phyloP scores from a whole-genome alignment of 805 yeast genomes.

The Wickerhamomyces strasburgensis region DNA sequence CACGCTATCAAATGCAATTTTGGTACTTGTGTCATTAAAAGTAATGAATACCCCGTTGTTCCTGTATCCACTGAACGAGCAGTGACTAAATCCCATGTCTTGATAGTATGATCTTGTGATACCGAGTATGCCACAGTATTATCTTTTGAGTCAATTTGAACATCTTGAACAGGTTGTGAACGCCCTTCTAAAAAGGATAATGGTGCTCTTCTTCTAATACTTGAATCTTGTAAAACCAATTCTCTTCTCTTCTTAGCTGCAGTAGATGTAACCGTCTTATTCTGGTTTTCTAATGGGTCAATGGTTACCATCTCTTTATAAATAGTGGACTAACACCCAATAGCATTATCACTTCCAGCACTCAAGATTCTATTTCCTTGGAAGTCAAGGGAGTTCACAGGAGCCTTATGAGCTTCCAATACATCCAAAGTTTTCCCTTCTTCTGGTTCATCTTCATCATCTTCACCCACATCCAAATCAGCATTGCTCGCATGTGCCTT shows the following conservation, averaged over 20 bases:
- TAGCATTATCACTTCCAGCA: conserved; percentile 73
- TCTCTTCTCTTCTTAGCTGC: conserved; percentile 87
- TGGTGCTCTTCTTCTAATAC: conserved; percentile 78
- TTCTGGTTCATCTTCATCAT: conserved; percentile 45
- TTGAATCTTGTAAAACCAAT: conserved; percentile 69
- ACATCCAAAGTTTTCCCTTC: conserved; percentile 78
- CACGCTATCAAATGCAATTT: conserved; percentile 69
- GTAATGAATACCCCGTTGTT: conserved; percentile 77
- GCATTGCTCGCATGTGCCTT: conserved; percentile 45
- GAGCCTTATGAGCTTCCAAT: conserved; percentile 83
- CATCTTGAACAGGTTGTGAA: conserved; percentile 81
- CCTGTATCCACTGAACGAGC: conserved; percentile 81
- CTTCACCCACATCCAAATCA: conserved; percentile 22
- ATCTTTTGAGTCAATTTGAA: conserved; percentile 69
- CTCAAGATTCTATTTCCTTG: conserved; percentile 64
- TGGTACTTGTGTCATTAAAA: conserved; percentile 68
- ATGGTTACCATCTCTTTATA: conserved; percentile 76
- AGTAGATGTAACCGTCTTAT: conserved; percentile 53
- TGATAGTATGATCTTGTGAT: conserved; percentile 91
- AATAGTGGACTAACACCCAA: conserved; percentile 87
- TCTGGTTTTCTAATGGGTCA: conserved; percentile 41
- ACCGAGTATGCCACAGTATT: conserved; percentile 85
- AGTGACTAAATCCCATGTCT: conserved; percentile 95
- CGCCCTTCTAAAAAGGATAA: conserved; percentile 77
- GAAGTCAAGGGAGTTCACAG: conserved; percentile 68